phyloP scores from a whole-genome alignment of 116 monocot species.

The Papilionanthe hybrid region DNA sequence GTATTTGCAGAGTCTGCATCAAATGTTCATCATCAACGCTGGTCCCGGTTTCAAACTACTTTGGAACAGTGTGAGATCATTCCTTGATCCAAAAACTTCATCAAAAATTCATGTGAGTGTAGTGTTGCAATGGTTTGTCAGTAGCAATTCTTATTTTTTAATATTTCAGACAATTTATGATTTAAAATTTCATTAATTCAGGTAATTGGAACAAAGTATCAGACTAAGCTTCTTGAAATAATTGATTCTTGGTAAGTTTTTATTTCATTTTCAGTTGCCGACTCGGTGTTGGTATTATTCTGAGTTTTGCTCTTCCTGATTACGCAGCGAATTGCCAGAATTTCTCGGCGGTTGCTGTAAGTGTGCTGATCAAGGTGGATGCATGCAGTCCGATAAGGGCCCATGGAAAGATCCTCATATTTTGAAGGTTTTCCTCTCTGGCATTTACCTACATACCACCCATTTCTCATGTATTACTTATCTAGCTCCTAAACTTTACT shows the following conservation, averaged over 20 bases:
- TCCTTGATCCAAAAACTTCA: constrained; percentile 75
- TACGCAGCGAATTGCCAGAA: constrained; percentile 78
- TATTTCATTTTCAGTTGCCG: background rate
- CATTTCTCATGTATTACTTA: no score
- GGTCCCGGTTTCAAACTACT: constrained; percentile 72
- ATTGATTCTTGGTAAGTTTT: constrained; percentile 38
- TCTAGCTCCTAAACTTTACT: no score
- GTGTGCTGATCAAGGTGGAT: constrained; percentile 85
- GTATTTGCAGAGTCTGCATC: constrained; percentile 47
- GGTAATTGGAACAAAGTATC: constrained; percentile 48
- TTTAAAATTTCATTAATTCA: constrained; percentile 5
- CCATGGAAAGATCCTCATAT: constrained; percentile 94
- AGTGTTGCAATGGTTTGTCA: background rate
- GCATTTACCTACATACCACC: no score
- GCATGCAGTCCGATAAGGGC: constrained; percentile 84
- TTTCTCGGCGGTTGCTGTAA: constrained; percentile 92
- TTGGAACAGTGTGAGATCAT: constrained; percentile 74
- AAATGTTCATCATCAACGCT: constrained; percentile 87
- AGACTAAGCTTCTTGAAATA: constrained; percentile 40
- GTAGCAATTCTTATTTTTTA: background rate
- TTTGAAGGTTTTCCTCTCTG: constrained; percentile 46
- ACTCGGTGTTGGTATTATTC: background rate
- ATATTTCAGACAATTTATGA: background rate
- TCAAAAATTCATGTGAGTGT: constrained; percentile 63
- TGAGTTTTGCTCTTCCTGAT: background rate